These are phyloP conservation scores for Cairneyella variabilis DNA, from an alignment of 495 filamentous ascomycete genomes.

Conservation along the genomic window DNA sequence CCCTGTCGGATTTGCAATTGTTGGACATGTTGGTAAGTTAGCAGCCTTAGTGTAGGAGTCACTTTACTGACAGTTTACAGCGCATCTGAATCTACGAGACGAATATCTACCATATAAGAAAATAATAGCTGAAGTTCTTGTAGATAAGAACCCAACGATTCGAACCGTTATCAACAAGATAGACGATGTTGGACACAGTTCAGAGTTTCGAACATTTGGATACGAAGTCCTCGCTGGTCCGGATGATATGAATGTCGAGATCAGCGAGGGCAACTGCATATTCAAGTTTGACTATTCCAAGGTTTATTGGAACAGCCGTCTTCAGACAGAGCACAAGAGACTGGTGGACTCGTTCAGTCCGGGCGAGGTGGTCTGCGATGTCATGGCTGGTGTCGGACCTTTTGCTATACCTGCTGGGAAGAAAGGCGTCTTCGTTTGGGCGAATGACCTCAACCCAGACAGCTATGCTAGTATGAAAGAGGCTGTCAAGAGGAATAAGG, in stretches of 20 bases:
- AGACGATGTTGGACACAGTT: constrained; percentile 78
- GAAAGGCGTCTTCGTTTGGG: constrained; percentile 90
- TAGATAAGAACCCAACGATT: constrained; percentile 80
- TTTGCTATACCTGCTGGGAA: constrained; percentile 92
- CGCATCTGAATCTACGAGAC: constrained; percentile 86
- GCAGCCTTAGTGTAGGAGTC: not conserved
- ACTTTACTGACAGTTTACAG: constrained; percentile 27
- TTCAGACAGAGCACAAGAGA: constrained; percentile 83
- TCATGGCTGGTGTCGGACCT: constrained; percentile 96
- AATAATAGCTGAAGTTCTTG: constrained; percentile 75
- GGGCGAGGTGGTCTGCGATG: constrained; percentile 89
- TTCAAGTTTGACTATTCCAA: constrained; percentile 77
- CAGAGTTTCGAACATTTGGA: constrained; percentile 84
- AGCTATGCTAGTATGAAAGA: constrained; percentile 67
- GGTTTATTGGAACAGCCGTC: constrained; percentile 95
- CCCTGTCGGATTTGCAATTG: constrained; percentile 79
- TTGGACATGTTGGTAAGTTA: constrained; percentile 77
- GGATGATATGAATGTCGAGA: constrained; percentile 74
- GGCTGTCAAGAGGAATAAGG: constrained; percentile 75
- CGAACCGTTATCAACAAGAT: constrained; percentile 94
- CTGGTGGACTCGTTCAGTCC: constrained; percentile 72
- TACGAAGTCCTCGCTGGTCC: constrained; percentile 88
- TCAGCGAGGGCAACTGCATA: constrained; percentile 57
- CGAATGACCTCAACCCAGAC: constrained; percentile 94
- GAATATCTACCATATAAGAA: constrained; percentile 76